Conservation (phyloP, 1,284 basidiomycete species). For the Fistulinella cinereoalba region DNA sequence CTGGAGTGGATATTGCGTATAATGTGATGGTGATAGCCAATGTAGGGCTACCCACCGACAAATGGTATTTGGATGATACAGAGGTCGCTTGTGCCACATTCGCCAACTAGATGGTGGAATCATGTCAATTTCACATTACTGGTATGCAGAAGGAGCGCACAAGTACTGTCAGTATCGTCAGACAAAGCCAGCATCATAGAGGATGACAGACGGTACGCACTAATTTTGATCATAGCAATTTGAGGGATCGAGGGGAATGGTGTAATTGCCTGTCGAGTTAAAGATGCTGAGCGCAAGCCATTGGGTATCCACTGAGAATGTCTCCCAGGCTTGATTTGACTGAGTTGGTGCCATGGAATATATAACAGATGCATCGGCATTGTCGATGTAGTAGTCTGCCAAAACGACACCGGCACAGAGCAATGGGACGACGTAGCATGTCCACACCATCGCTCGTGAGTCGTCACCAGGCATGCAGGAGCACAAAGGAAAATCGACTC, state of each 20-base stretch:
- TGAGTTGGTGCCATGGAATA: slow-evolving; percentile 17
- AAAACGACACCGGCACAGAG: slow-evolving; percentile 10
- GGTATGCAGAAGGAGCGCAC: slow-evolving; percentile 9
- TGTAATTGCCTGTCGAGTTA: slow-evolving; percentile 25
- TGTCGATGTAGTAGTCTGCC: slow-evolving; percentile 25
- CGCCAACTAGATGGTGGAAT: slow-evolving; percentile 14
- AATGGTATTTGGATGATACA: slow-evolving; percentile 25
- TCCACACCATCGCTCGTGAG: slow-evolving; percentile 2
- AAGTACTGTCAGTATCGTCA: slow-evolving; percentile 12
- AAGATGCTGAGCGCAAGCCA: slow-evolving; percentile 4
- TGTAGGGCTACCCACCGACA: slow-evolving; percentile 7
- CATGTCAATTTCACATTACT: neutral
- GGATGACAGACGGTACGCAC: slow-evolving; percentile 11
- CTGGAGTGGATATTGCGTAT: slow-evolving; percentile 8
- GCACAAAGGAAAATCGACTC: neutral
- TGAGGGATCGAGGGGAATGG: slow-evolving; percentile 16
- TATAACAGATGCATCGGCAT: slow-evolving; percentile 18
- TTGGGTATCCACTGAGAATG: slow-evolving; percentile 9
- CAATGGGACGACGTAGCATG: slow-evolving; percentile 6
- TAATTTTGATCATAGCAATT: slow-evolving; percentile 26
- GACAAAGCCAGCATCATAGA: neutral
- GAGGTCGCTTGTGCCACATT: slow-evolving; percentile 13
- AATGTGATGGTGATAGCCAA: neutral
- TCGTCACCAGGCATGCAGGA: neutral
- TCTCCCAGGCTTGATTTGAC: slow-evolving; percentile 13